A percentile compares a stretch with the other conserved stretches of the same genome.
Conservation (phyloP, 805 yeast species). For the Monosporozyma servazzii region DNA sequence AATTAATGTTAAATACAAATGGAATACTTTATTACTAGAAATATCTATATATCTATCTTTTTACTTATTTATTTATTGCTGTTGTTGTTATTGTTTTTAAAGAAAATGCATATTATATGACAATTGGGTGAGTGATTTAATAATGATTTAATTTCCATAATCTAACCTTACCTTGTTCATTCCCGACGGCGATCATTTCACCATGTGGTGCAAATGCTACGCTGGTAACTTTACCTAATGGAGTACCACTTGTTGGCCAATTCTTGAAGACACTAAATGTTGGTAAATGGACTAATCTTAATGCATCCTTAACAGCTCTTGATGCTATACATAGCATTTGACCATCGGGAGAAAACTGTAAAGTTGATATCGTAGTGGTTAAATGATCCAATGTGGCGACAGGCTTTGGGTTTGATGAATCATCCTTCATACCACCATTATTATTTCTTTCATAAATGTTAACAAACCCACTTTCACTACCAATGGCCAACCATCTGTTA, state of each 20-base stretch:
- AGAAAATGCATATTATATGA: not conserved
- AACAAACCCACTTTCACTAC: conserved; percentile 82
- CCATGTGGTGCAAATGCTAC: conserved; percentile 71
- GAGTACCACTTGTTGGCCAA: conserved; percentile 98
- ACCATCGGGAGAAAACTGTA: conserved; percentile 77
- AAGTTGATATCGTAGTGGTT: conserved; percentile 66
- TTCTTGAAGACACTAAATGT: conserved; percentile 77
- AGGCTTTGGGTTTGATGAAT: conserved; percentile 33
- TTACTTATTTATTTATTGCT: not conserved
- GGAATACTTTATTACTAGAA: not conserved
- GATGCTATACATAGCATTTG: conserved; percentile 82
- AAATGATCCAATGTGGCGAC: conserved; percentile 63
- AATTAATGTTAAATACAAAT: too few relatives aligned
- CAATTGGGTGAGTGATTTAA: conserved; percentile 16
- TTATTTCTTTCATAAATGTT: conserved; percentile 59
- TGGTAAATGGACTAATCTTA: conserved; percentile 81
- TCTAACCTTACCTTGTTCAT: conserved; percentile 83
- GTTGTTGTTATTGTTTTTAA: not conserved
- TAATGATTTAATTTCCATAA: conserved; percentile 85
- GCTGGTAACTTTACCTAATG: conserved; percentile 85
- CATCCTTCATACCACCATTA: conserved; percentile 9
- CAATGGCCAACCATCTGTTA: conserved; percentile 81
- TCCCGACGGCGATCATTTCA: conserved; percentile 82
- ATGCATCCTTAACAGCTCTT: conserved; percentile 74
- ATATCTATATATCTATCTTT: not conserved